A percentile compares a stretch with the other conserved stretches of the same genome.
These are phyloP conservation scores for Penicillium sp. DNA, from an alignment of 2,329 filamentous ascomycete genomes.

Conservation along the genomic window DNA sequence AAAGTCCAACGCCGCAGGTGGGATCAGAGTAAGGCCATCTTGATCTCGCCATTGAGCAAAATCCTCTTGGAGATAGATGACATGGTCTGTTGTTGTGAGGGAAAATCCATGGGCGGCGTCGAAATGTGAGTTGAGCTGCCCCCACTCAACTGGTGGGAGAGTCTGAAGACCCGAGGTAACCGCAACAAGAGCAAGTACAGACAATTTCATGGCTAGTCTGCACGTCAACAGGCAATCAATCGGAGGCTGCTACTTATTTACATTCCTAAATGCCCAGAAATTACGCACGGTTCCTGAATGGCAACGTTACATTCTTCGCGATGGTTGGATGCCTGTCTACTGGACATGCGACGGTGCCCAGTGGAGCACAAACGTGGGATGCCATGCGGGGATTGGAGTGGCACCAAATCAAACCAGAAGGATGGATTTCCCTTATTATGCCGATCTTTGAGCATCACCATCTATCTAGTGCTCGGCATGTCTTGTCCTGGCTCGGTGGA, in stretches of 20 bases:
- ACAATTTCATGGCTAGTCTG: not conserved
- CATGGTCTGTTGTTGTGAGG: slow-evolving; percentile 6
- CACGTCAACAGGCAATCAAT: not conserved
- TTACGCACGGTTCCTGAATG: not conserved
- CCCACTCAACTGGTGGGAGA: slow-evolving; percentile 37
- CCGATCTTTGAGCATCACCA: not conserved
- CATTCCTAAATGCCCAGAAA: not conserved
- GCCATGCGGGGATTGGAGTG: not conserved
- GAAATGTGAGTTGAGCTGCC: slow-evolving; percentile 31
- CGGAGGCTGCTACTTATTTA: not conserved
- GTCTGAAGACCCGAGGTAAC: slow-evolving; percentile 39
- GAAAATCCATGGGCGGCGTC: slow-evolving; percentile 29
- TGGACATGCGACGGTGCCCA: not conserved
- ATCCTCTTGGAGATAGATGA: slow-evolving; percentile 42
- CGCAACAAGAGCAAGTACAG: slow-evolving; percentile 4
- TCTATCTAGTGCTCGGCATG: not conserved
- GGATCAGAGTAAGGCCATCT: slow-evolving; percentile 54
- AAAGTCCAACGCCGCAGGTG: slow-evolving; percentile 53
- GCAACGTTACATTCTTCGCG: slow-evolving; percentile 21
- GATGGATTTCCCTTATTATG: not conserved
- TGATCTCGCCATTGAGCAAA: slow-evolving; percentile 47
- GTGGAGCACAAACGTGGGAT: not conserved
- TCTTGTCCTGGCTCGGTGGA: not conserved
- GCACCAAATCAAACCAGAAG: not conserved
- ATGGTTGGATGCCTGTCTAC: not conserved